phyloP scores from a whole-genome alignment of 1,284 basidiomycete genomes.

The Prillingera fragicola region DNA sequence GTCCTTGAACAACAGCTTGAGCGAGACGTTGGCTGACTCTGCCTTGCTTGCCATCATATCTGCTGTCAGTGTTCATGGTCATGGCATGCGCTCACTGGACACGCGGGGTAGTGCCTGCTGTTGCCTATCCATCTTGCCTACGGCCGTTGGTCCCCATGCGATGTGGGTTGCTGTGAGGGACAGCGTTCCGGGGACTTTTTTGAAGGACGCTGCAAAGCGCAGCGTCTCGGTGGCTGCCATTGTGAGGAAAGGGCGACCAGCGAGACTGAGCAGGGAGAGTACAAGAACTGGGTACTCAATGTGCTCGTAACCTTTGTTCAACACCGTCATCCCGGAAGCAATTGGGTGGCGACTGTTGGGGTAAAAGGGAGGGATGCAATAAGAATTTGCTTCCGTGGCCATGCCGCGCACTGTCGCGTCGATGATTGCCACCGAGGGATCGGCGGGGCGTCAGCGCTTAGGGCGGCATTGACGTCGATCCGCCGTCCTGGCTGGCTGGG shows the following conservation, averaged over 20 bases:
- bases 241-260: constrained; percentile 3
- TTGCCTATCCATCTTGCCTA: constrained; percentile 40
- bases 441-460: too few relatives aligned
- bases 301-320: too few relatives aligned
- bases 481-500: too few relatives aligned
- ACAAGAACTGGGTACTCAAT: too few relatives aligned
- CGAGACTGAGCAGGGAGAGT: too few relatives aligned
- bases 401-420: too few relatives aligned
- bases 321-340: too few relatives aligned
- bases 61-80: constrained; percentile 16
- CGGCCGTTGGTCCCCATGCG: constrained; percentile 37
- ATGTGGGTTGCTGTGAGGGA: constrained; percentile 38
- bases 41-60: constrained; percentile 46
- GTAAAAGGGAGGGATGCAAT: too few relatives aligned
- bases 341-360: too few relatives aligned
- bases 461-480: too few relatives aligned
- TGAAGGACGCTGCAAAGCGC: constrained; percentile 39
- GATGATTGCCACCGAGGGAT: too few relatives aligned
- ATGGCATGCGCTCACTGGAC: constrained; percentile 29
- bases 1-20: constrained; percentile 44
- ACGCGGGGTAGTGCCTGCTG: constrained; percentile 42
- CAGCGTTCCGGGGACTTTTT: constrained; percentile 42
- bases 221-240: constrained; percentile 16
- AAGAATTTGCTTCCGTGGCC: too few relatives aligned
- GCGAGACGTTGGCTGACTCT: constrained; percentile 31